phyloP scores from a whole-genome alignment of 495 filamentous ascomycete genomes.

The Filosporella fistucella region DNA sequence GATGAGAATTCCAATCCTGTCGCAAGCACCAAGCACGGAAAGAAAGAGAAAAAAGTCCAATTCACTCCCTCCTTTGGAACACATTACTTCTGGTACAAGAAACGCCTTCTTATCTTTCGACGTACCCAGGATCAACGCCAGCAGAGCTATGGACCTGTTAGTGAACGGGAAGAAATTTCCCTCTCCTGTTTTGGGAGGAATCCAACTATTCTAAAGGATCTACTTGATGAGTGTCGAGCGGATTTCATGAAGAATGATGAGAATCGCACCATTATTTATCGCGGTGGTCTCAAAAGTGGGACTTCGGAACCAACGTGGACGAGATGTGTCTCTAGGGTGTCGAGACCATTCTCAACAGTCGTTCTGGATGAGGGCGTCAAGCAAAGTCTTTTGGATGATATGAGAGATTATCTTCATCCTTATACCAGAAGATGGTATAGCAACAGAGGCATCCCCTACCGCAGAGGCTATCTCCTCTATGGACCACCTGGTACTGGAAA shows the following conservation, averaged over 20 bases:
- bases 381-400: slow-evolving; percentile 68
- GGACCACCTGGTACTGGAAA: slow-evolving; percentile 84
- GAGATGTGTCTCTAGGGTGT: slow-evolving; percentile 53
- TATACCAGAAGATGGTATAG: slow-evolving; percentile 75
- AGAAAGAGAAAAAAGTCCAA: slow-evolving; percentile 54
- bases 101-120: slow-evolving; percentile 49
- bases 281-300: slow-evolving; percentile 38
- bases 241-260: slow-evolving; percentile 54
- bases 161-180: slow-evolving; percentile 50
- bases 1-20: slow-evolving; percentile 17
- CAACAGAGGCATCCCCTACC: slow-evolving; percentile 68
- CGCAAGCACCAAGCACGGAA: slow-evolving; percentile 7
- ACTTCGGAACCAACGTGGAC: slow-evolving; percentile 40
- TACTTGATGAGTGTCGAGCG: slow-evolving; percentile 60
- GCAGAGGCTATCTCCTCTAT: slow-evolving; percentile 84
- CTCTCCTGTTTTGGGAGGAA: slow-evolving; percentile 64
- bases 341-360: slow-evolving; percentile 80
- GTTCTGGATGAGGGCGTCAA: slow-evolving; percentile 77
- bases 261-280: slow-evolving; percentile 62
- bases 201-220: slow-evolving; percentile 57
- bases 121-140: slow-evolving; percentile 33
- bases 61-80: slow-evolving; percentile 62
- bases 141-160: slow-evolving; percentile 19
- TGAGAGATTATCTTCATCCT: slow-evolving; percentile 85
- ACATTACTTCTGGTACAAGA: slow-evolving; percentile 63